A percentile compares a stretch with the other conserved stretches of the same genome.
phyloP scores from a whole-genome alignment of 805 yeast species.

The Yarrowia divulgata region DNA sequence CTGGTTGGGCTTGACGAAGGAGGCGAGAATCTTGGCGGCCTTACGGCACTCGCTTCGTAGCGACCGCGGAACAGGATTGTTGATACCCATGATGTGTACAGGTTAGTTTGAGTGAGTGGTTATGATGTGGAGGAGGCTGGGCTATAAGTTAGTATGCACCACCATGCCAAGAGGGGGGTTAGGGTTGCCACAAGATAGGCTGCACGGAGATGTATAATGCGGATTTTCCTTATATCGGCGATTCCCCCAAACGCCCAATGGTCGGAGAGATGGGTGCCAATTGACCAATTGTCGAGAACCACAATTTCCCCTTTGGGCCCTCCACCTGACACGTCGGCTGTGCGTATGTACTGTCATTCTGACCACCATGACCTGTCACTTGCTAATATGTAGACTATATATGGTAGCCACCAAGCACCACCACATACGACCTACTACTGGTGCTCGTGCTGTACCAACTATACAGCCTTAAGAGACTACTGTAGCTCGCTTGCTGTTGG shows the following conservation, averaged over 20 bases:
- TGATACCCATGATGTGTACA: constrained; percentile 67
- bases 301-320: neutral
- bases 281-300: no score
- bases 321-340: neutral
- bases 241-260: no score
- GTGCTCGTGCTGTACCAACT: no score
- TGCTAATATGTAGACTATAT: no score
- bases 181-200: neutral
- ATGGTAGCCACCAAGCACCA: no score
- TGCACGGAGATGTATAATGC: neutral
- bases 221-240: neutral
- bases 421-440: no score
- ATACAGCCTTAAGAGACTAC: neutral
- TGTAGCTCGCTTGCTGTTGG: neutral
- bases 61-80: constrained; percentile 94
- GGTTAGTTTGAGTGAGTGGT: constrained; percentile 3
- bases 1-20: constrained; percentile 94
- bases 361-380: no score
- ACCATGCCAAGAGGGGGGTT: constrained; percentile 22
- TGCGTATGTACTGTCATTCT: neutral
- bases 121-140: constrained; percentile 25
- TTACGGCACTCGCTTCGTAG: constrained; percentile 77
- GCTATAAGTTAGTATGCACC: constrained; percentile 15
- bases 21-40: constrained; percentile 89
- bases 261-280: no score